A percentile compares a stretch with the other conserved stretches of the same genome.
These are phyloP conservation scores for Solanum paucissectum DNA, from an alignment of 257 asterid genomes.

Conservation along the genomic window DNA sequence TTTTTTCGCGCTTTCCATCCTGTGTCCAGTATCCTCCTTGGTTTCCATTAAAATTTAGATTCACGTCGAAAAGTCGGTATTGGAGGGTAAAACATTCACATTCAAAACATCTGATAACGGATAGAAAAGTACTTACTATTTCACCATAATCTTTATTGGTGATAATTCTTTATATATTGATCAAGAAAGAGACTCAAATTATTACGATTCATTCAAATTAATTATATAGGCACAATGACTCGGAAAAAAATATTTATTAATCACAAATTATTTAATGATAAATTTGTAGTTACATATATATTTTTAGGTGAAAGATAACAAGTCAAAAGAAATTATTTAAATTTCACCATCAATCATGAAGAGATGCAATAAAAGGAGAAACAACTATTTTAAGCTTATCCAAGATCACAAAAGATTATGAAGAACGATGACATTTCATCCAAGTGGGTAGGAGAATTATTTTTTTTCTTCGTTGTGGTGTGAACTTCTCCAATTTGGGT, in stretches of 20 bases:
- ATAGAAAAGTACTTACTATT: not conserved
- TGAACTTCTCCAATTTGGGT: not conserved
- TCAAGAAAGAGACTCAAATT: not conserved
- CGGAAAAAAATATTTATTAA: not conserved
- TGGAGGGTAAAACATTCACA: not conserved
- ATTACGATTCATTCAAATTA: not conserved
- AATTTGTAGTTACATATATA: not conserved
- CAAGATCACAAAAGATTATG: not conserved
- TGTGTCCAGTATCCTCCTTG: not conserved
- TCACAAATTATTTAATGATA: not conserved
- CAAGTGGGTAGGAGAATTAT: not conserved
- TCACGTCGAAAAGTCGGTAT: accelerated
- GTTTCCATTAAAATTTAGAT: not conserved
- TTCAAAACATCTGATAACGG: not conserved
- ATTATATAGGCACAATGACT: not conserved
- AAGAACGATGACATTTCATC: not conserved
- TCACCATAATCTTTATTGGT: not conserved
- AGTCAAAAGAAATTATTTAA: not conserved
- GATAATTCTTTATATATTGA: not conserved
- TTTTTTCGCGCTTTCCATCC: not conserved
- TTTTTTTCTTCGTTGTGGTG: not conserved
- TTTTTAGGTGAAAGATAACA: not conserved
- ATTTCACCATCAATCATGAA: not conserved
- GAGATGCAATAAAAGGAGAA: not conserved
- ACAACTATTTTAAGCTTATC: not conserved